Conservation (phyloP, 164 flowering plant species). For the Akebia trifoliata region DNA sequence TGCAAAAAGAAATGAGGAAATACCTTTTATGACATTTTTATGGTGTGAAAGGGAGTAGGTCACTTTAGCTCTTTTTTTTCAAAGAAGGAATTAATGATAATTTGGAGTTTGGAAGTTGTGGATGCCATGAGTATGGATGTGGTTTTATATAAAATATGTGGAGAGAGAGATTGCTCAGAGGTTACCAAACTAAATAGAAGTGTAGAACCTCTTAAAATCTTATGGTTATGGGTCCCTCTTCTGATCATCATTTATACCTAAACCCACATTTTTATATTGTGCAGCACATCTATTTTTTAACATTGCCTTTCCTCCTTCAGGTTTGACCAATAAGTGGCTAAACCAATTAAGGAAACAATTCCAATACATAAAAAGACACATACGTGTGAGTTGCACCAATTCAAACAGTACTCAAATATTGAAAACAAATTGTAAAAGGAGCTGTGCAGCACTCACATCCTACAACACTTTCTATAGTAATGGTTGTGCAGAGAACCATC, state of each 20-base stretch:
- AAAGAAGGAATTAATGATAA: constrained; percentile 5
- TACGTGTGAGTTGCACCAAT: background rate
- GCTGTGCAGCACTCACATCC: too few species aligned
- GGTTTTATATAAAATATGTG: background rate
- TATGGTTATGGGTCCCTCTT: constrained; percentile 11
- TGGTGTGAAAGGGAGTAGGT: background rate
- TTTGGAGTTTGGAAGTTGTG: constrained; percentile 13
- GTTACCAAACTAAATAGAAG: background rate
- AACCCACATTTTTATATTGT: constrained; percentile 9
- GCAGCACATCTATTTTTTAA: constrained; percentile 4
- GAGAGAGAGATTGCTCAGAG: constrained; percentile 6
- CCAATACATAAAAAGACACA: background rate
- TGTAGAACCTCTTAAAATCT: constrained; percentile 19
- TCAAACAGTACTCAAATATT: too few species aligned
- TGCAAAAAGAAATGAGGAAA: constrained; percentile 3
- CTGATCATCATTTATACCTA: constrained; percentile 37
- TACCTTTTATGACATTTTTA: background rate
- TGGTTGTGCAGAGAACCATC: too few species aligned
- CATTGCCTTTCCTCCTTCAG: constrained; percentile 7
- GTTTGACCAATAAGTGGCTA: constrained; percentile 17
- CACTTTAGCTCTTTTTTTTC: background rate
- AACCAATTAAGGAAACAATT: constrained; percentile 13
- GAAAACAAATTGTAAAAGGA: too few species aligned
- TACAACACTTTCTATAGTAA: too few species aligned
- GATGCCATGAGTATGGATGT: constrained; percentile 25